Conservation (phyloP, 257 asterid genomes). For the Cynanchum wilfordii region DNA sequence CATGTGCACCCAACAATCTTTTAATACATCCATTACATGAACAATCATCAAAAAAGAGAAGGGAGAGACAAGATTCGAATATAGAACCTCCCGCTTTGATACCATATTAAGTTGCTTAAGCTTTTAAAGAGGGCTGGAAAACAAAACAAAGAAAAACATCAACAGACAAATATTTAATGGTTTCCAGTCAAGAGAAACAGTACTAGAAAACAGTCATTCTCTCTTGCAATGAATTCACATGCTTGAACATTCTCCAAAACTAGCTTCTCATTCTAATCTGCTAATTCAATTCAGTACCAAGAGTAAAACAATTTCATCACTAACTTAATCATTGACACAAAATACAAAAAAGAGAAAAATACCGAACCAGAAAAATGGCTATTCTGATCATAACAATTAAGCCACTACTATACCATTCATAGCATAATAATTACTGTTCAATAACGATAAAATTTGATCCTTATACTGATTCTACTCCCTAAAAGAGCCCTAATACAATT, state of each 20-base stretch:
- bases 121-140: no score
- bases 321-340: neutral
- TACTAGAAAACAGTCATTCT: neutral
- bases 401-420: no score
- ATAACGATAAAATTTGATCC: neutral
- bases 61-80: no score
- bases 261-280: neutral
- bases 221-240: neutral
- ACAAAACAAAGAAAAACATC: no score
- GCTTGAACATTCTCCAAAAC: neutral
- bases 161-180: neutral
- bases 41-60: no score
- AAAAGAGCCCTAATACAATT: neutral
- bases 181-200: neutral
- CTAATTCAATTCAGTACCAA: neutral
- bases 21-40: no score
- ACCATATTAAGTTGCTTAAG: no score
- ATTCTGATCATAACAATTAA: neutral
- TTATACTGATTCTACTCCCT: neutral
- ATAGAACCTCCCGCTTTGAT: no score
- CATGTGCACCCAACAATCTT: no score
- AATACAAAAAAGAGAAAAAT: neutral
- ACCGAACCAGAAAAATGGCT: neutral
- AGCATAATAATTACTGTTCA: neutral
- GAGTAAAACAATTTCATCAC: neutral